A percentile compares a stretch with the other conserved stretches of the same genome.
These are phyloP conservation scores for Tardiomyces digboiensis DNA, from an alignment of 1,139 yeast genomes.

Conservation along the genomic window DNA sequence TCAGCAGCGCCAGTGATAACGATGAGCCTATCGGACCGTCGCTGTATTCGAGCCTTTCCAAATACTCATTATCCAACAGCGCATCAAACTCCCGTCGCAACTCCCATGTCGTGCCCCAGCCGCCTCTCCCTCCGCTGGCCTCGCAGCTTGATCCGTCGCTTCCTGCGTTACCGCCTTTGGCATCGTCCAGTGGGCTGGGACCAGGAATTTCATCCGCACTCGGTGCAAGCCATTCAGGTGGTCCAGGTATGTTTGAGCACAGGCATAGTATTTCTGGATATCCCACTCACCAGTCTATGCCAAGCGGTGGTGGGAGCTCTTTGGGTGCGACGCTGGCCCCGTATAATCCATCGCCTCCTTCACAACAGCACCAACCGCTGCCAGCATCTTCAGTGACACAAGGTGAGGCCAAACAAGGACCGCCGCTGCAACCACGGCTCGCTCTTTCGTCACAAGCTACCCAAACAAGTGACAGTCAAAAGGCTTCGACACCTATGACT, in stretches of 20 bases:
- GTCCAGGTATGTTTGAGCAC: not conserved
- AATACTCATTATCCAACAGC: slow-evolving; percentile 19
- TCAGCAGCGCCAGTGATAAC: slow-evolving; percentile 20
- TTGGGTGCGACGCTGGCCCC: too few species aligned
- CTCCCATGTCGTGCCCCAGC: slow-evolving; percentile 16
- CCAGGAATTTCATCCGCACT: not conserved
- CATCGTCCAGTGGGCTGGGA: not conserved
- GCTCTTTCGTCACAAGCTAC: too few species aligned
- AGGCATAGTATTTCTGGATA: not conserved
- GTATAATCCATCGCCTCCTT: too few species aligned
- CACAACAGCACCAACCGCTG: too few species aligned
- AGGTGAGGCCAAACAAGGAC: too few species aligned
- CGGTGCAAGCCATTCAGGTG: not conserved
- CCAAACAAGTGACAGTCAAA: too few species aligned
- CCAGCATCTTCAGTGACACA: too few species aligned
- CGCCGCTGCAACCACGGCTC: too few species aligned
- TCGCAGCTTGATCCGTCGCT: not conserved
- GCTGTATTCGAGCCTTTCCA: slow-evolving; percentile 17
- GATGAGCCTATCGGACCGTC: slow-evolving; percentile 19
- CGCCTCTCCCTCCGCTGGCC: not conserved
- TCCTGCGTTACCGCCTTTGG: not conserved
- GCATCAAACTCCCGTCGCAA: slow-evolving; percentile 19
- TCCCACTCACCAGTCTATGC: not conserved
- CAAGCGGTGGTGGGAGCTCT: too few species aligned
- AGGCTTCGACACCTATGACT: too few species aligned